A percentile compares a stretch with the other conserved stretches of the same genome.
Conservation (phyloP, 345 rosid genomes). For the Camelina sativa region DNA sequence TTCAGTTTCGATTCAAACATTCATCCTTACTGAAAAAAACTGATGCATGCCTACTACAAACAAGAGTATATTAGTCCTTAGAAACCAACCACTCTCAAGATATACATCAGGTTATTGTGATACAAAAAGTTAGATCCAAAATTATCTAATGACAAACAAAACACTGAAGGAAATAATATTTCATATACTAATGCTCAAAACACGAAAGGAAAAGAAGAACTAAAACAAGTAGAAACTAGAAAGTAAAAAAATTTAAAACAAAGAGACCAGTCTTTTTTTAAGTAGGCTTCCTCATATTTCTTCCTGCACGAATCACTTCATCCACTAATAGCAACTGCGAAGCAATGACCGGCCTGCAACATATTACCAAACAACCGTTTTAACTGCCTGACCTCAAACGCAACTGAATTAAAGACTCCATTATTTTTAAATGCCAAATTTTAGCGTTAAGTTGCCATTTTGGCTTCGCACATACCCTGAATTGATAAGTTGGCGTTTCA, state of each 20-base stretch:
- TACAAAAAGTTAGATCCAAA: neutral
- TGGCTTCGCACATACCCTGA: slow-evolving; percentile 67
- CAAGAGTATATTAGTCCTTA: neutral
- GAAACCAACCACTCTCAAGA: neutral
- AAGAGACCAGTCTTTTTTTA: slow-evolving; percentile 15
- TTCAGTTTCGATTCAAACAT: neutral
- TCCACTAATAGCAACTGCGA: slow-evolving; percentile 96
- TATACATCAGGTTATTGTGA: neutral
- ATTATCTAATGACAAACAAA: slow-evolving; percentile 5
- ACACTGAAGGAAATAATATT: neutral
- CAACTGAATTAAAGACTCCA: neutral
- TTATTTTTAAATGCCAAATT: neutral
- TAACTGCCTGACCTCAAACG: neutral
- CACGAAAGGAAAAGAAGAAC: neutral
- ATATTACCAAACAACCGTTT: slow-evolving; percentile 2
- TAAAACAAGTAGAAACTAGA: neutral
- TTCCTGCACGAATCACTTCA: slow-evolving; percentile 98
- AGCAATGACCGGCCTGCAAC: slow-evolving; percentile 89
- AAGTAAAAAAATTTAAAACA: neutral
- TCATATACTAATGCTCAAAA: slow-evolving; percentile 28
- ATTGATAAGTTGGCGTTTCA: slow-evolving; percentile 90
- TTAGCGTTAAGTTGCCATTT: neutral
- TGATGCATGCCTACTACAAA: neutral
- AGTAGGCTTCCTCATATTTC: slow-evolving; percentile 97
- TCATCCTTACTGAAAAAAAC: too few species aligned